Conservation (phyloP, 2,329 filamentous ascomycete genomes). For the Cucurbitaria berberidis region DNA sequence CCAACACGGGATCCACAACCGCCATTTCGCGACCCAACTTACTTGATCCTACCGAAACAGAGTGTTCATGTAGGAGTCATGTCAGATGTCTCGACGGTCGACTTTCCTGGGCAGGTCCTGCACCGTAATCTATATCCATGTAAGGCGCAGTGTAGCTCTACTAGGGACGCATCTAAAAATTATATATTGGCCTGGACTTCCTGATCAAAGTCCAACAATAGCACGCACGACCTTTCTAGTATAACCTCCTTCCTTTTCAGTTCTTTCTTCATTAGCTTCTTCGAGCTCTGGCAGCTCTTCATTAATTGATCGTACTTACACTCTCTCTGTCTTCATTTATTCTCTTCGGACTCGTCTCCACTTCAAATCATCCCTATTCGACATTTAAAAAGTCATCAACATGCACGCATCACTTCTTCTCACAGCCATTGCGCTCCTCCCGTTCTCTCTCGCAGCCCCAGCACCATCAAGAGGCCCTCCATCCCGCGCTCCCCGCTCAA, state of each 20-base stretch:
- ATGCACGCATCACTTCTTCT: constrained; percentile 35
- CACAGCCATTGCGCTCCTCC: constrained; percentile 28
- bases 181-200: constrained; percentile 23
- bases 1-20: constrained; percentile 17
- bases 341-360: neutral
- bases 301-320: constrained; percentile 10
- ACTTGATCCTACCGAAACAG: constrained; percentile 22
- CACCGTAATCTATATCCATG: constrained; percentile 18
- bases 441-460: constrained; percentile 32
- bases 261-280: constrained; percentile 28
- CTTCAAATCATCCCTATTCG: neutral
- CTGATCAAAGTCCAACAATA: constrained; percentile 20
- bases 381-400: constrained; percentile 7
- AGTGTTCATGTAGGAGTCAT: constrained; percentile 16
- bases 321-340: neutral
- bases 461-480: constrained; percentile 8
- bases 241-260: constrained; percentile 13
- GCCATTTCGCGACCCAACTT: constrained; percentile 16
- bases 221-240: constrained; percentile 6
- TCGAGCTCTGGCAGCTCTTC: constrained; percentile 42
- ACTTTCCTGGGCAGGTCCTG: constrained; percentile 2
- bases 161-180: constrained; percentile 1
- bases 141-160: neutral
- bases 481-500: constrained; percentile 12
- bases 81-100: constrained; percentile 16